phyloP scores from a whole-genome alignment of 2,329 filamentous ascomycete genomes.

The Aspergillus neotritici region DNA sequence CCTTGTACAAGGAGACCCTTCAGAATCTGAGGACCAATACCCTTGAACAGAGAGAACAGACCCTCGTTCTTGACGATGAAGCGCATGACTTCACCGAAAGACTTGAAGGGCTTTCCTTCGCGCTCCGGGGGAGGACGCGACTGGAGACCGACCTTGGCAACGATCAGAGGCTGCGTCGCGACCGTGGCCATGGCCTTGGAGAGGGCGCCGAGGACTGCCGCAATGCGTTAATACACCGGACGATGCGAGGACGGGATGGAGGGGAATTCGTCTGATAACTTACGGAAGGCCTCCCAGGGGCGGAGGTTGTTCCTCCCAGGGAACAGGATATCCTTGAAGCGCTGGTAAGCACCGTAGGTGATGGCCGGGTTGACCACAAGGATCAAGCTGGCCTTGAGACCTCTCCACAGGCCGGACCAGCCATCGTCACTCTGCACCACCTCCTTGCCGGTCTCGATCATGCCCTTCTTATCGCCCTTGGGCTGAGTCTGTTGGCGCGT shows the following conservation, averaged over 20 bases:
- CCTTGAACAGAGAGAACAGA: constrained; percentile 80
- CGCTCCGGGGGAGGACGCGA: constrained; percentile 81
- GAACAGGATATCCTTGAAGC: constrained; percentile 71
- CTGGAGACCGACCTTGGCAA: constrained; percentile 94
- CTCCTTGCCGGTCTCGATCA: constrained; percentile 81
- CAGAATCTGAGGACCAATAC: constrained; percentile 85
- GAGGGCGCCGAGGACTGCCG: constrained; percentile 75
- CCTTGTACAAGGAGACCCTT: constrained; percentile 94
- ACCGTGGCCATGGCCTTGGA: constrained; percentile 92
- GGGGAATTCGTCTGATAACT: constrained; percentile 44
- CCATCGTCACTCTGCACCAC: constrained; percentile 89
- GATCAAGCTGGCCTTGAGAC: constrained; percentile 90
- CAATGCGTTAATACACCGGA: constrained; percentile 12
- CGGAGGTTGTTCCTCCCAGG: constrained; percentile 69
- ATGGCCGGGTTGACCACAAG: constrained; percentile 95
- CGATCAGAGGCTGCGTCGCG: constrained; percentile 88
- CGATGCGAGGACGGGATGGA: neutral
- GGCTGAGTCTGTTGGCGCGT: constrained; percentile 91
- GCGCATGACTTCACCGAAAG: constrained; percentile 87
- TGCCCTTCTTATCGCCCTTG: constrained; percentile 75
- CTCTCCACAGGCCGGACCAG: constrained; percentile 83
- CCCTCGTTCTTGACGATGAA: constrained; percentile 92
- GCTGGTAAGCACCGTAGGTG: constrained; percentile 94
- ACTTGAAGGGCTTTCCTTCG: constrained; percentile 86
- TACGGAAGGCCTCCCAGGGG: constrained; percentile 86